These are phyloP conservation scores for Linum trigynum DNA, from an alignment of 345 rosid genomes.

Conservation along the genomic window DNA sequence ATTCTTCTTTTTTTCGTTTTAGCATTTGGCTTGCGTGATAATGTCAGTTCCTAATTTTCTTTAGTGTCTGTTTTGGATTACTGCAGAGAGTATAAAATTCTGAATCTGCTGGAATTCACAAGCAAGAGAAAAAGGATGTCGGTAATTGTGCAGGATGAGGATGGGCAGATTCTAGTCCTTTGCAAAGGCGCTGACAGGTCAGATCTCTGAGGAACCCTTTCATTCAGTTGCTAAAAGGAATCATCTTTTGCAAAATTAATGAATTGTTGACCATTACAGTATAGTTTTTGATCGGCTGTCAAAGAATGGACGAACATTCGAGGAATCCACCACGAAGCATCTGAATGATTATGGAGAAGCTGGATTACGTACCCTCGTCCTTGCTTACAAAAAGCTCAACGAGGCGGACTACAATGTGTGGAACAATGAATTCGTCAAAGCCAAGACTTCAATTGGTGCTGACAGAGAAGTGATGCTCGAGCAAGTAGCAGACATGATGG, in stretches of 20 bases:
- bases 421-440: constrained; percentile 42
- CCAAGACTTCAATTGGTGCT: constrained; percentile 55
- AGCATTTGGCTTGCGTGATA: not conserved
- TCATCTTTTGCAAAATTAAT: not conserved
- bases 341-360: constrained; percentile 56
- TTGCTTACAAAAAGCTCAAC: constrained; percentile 43
- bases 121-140: constrained; percentile 83
- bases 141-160: constrained; percentile 51
- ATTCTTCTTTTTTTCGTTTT: not conserved
- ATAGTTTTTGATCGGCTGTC: constrained; percentile 64
- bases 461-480: constrained; percentile 63
- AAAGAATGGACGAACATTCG: constrained; percentile 40
- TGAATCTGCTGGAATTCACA: constrained; percentile 59
- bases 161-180: constrained; percentile 52
- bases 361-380: constrained; percentile 71
- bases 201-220: not conserved
- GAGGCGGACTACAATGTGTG: constrained; percentile 42
- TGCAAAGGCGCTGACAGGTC: constrained; percentile 93
- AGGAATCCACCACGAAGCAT: constrained; percentile 41
- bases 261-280: constrained; percentile 26
- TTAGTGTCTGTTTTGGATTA: constrained; percentile 8
- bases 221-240: too few relatives aligned
- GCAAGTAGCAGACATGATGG: constrained; percentile 57
- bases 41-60: not conserved
- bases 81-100: constrained; percentile 60